Evolutionary conservation across 2,329 filamentous ascomycete genomes (phyloP).

Genomic region (Fusarium denticulatum): DNA sequence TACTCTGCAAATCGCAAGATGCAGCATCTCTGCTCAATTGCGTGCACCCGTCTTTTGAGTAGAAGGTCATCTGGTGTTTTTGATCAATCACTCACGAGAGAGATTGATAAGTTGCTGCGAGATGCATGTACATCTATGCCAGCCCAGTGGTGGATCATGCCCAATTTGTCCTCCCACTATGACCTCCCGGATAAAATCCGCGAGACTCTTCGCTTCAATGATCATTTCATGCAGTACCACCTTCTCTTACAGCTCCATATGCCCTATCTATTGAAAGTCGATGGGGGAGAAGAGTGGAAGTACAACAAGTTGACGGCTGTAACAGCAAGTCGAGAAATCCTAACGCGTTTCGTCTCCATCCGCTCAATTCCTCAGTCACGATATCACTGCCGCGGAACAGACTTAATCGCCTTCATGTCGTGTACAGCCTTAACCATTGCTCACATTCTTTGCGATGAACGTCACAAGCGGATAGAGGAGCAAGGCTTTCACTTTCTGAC

Average conservation of each 20-base stretch:
- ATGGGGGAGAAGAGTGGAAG: conserved; percentile 50
- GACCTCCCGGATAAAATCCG: conserved; percentile 30
- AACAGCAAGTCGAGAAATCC: conserved; percentile 59
- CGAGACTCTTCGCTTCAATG: conserved; percentile 50
- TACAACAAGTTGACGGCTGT: conserved; percentile 58
- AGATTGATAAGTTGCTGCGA: conserved; percentile 59
- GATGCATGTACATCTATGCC: conserved; percentile 53
- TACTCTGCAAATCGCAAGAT: conserved; percentile 54
- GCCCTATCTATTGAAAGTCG: conserved; percentile 59
- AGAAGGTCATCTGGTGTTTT: conserved; percentile 50
- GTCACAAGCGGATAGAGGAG: conserved; percentile 24
- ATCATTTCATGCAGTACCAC: conserved; percentile 62
- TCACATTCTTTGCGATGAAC: conserved; percentile 52
- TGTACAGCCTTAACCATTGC: conserved; percentile 60
- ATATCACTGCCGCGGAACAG: conserved; percentile 57
- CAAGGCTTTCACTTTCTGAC: conserved; percentile 45
- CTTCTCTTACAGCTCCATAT: conserved; percentile 63
- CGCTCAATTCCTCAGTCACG: conserved; percentile 52
- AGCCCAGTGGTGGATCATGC: conserved; percentile 59
- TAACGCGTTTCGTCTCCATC: conserved; percentile 58
- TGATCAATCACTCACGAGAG: conserved; percentile 48
- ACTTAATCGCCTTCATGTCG: conserved; percentile 61
- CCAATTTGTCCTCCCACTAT: conserved; percentile 30
- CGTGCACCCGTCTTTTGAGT: conserved; percentile 57
- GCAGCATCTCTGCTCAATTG: conserved; percentile 54